These are phyloP conservation scores for Cicer pinnatifidum DNA, from an alignment of 306 rosid species.

Conservation along the genomic window DNA sequence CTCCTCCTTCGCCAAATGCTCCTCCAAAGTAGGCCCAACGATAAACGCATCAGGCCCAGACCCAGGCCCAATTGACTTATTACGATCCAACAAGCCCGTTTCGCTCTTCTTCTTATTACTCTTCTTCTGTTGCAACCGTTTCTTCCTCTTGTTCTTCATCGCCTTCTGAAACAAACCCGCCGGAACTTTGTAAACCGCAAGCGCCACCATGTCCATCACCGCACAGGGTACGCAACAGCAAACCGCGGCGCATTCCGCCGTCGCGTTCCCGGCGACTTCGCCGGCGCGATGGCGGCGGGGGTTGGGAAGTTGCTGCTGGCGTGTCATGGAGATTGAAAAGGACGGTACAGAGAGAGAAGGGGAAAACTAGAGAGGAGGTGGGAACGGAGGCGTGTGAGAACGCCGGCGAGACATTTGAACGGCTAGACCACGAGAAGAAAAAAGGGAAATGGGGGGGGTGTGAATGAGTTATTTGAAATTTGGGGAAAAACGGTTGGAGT, in stretches of 20 bases:
- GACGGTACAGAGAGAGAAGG: too few species aligned
- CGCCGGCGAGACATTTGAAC: conserved; percentile 34
- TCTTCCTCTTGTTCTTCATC: conserved; percentile 36
- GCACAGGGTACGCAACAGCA: conserved; percentile 77
- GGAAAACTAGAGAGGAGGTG: neutral
- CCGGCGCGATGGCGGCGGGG: conserved; percentile 38
- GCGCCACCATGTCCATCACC: conserved; percentile 60
- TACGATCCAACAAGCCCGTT: neutral
- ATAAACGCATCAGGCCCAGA: neutral
- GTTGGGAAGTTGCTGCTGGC: conserved; percentile 1
- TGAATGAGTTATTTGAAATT: neutral
- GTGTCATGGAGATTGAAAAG: conserved; percentile 34
- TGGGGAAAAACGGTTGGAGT: neutral
- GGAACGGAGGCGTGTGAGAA: neutral
- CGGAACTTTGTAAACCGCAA: conserved; percentile 66
- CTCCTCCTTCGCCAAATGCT: conserved; percentile 4
- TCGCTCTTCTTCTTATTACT: conserved; percentile 13
- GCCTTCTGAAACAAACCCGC: conserved; percentile 64
- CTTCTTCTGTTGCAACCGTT: conserved; percentile 2
- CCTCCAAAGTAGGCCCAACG: conserved; percentile 29
- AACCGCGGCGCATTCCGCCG: conserved; percentile 79
- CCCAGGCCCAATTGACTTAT: conserved; percentile 14
- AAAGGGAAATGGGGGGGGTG: neutral
- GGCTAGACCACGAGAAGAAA: neutral
- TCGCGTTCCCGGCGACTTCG: conserved; percentile 68